phyloP scores from a whole-genome alignment of 2,329 filamentous ascomycete genomes.

The Cytospora chrysosperma region DNA sequence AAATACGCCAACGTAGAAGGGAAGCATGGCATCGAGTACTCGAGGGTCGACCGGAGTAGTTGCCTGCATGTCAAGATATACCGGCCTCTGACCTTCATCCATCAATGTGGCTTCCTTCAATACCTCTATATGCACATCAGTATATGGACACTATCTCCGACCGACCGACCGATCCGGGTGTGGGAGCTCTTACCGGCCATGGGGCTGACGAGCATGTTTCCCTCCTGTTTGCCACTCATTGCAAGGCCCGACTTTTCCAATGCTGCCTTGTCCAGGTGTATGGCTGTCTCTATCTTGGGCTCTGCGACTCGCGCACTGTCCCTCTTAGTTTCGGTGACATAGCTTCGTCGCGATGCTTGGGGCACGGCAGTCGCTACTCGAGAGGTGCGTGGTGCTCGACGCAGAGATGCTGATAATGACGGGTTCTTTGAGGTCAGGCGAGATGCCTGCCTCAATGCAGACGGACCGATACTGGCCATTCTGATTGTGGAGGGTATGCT shows the following conservation, averaged over 20 bases:
- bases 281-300: slow-evolving; percentile 77
- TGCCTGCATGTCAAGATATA: slow-evolving; percentile 98
- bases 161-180: not conserved
- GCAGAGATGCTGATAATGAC: slow-evolving; percentile 36
- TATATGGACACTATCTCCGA: slow-evolving; percentile 1
- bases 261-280: slow-evolving; percentile 81
- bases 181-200: slow-evolving; percentile 55
- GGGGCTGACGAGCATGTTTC: slow-evolving; percentile 75
- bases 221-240: slow-evolving; percentile 49
- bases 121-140: slow-evolving; percentile 53
- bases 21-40: slow-evolving; percentile 95
- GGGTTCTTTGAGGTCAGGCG: slow-evolving; percentile 49
- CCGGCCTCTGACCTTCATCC: slow-evolving; percentile 88
- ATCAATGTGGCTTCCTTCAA: slow-evolving; percentile 90
- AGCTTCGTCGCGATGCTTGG: slow-evolving; percentile 51
- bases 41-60: slow-evolving; percentile 94
- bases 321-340: slow-evolving; percentile 81
- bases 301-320: slow-evolving; percentile 81
- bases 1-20: slow-evolving; percentile 88
- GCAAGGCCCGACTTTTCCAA: slow-evolving; percentile 66
- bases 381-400: slow-evolving; percentile 34
- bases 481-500: slow-evolving; percentile 19
- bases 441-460: slow-evolving; percentile 73
- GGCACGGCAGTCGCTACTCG: slow-evolving; percentile 34
- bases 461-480: slow-evolving; percentile 67